Evolutionary conservation across 306 rosid species (phyloP).

Genomic region (Hylodesmum podocarpum): DNA sequence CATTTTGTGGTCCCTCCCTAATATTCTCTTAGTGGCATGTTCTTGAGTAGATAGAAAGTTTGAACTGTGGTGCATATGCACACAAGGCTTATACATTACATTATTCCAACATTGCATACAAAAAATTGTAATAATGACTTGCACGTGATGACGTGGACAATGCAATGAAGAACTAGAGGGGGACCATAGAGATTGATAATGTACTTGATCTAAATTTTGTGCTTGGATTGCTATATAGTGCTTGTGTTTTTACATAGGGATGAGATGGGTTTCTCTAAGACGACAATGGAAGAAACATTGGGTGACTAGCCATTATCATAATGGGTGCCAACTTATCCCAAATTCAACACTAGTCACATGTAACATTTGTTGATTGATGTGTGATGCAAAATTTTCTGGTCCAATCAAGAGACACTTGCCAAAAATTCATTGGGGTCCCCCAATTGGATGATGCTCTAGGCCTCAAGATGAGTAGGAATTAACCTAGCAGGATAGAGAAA

Average conservation of each 20-base stretch:
- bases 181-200: slow-evolving; percentile 26
- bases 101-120: neutral
- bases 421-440: slow-evolving; percentile 13
- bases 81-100: neutral
- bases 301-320: neutral
- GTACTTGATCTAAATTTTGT: neutral
- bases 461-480: neutral
- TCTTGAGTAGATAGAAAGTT: neutral
- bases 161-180: neutral
- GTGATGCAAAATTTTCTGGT: neutral
- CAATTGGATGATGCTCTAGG: slow-evolving; percentile 8
- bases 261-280: neutral
- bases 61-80: neutral
- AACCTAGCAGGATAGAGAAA: too few relatives aligned
- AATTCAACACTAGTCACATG: slow-evolving; percentile 15
- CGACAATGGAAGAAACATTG: slow-evolving; percentile 13
- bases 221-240: neutral
- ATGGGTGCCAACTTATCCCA: neutral
- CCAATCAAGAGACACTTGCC: slow-evolving; percentile 8
- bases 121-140: neutral
- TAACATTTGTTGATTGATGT: neutral
- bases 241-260: neutral
- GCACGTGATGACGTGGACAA: slow-evolving; percentile 38
- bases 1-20: slow-evolving; percentile 27
- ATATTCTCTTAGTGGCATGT: slow-evolving; percentile 17